Percentiles rank a stretch among this genome's conserved stretches.
phyloP scores from a whole-genome alignment of 371 early-diverging fungal genomes.

The Circinella umbellata region DNA sequence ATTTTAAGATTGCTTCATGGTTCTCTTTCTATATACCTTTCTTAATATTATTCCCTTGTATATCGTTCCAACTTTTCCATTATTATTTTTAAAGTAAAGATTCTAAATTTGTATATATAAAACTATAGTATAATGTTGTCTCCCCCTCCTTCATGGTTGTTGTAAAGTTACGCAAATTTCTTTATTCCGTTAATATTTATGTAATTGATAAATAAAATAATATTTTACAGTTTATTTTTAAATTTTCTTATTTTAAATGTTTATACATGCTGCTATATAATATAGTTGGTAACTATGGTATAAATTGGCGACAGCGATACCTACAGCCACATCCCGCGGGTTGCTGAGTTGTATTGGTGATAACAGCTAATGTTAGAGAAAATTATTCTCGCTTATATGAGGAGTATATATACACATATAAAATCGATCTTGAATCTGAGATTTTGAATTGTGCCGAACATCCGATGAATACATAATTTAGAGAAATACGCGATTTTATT shows the following conservation, averaged over 20 bases:
- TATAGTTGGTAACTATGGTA: too few relatives aligned
- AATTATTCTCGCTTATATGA: background rate
- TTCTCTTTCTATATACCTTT: too few relatives aligned
- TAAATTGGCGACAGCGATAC: too few relatives aligned
- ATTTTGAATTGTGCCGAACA: background rate
- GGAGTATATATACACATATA: too few relatives aligned
- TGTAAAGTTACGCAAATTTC: background rate
- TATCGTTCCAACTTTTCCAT: background rate
- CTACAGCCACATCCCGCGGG: too few relatives aligned
- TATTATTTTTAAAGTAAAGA: background rate
- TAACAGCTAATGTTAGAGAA: too few relatives aligned
- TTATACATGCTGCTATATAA: too few relatives aligned
- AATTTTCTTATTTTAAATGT: background rate
- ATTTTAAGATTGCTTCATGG: background rate
- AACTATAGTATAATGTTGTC: too few relatives aligned
- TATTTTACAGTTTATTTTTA: background rate
- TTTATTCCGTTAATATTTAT: conserved; percentile 2
- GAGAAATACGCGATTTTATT: background rate
- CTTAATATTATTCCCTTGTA: too few relatives aligned
- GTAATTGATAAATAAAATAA: background rate
- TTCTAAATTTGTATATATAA: conserved; percentile 1
- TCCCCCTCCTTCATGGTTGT: too few relatives aligned
- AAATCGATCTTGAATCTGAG: background rate
- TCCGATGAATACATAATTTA: background rate
- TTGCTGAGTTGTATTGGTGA: too few relatives aligned